Evolutionary conservation across 768 basidiomycete genomes (phyloP).

Genomic region (Suillus paluster): DNA sequence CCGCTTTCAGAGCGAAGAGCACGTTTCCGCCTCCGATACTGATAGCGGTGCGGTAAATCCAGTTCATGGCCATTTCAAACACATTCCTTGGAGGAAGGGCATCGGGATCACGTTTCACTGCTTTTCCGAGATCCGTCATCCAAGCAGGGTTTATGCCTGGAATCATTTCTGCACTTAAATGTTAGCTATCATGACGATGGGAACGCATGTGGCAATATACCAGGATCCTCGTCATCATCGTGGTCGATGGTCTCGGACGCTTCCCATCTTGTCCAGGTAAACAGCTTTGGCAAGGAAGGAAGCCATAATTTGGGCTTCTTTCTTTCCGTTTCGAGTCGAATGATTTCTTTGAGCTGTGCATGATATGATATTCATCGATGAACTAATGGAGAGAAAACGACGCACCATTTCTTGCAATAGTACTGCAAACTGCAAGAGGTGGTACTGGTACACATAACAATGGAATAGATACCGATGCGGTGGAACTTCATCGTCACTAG

Average conservation of each 20-base stretch:
- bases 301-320: slow-evolving; percentile 56
- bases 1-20: slow-evolving; percentile 75
- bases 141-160: slow-evolving; percentile 54
- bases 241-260: slow-evolving; percentile 46
- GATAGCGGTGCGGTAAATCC: slow-evolving; percentile 44
- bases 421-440: slow-evolving; percentile 44
- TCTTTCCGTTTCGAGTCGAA: slow-evolving; percentile 56
- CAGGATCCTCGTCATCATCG: slow-evolving; percentile 74
- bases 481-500: slow-evolving; percentile 44
- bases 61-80: slow-evolving; percentile 55
- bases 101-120: slow-evolving; percentile 70
- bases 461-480: slow-evolving; percentile 75
- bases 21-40: slow-evolving; percentile 60
- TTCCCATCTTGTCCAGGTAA: slow-evolving; percentile 50
- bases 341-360: slow-evolving; percentile 58
- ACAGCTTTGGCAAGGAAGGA: slow-evolving; percentile 46
- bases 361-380: not conserved
- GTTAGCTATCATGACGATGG: not conserved
- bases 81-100: slow-evolving; percentile 68
- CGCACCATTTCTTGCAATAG: slow-evolving; percentile 41
- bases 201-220: slow-evolving; percentile 23
- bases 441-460: slow-evolving; percentile 73
- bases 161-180: slow-evolving; percentile 47
- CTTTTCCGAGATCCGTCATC: slow-evolving; percentile 56
- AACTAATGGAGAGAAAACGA: not conserved